Percentiles rank a stretch among this genome's conserved stretches.
Conservation (phyloP, 345 rosid species). For the Eucalyptus paniculata region DNA sequence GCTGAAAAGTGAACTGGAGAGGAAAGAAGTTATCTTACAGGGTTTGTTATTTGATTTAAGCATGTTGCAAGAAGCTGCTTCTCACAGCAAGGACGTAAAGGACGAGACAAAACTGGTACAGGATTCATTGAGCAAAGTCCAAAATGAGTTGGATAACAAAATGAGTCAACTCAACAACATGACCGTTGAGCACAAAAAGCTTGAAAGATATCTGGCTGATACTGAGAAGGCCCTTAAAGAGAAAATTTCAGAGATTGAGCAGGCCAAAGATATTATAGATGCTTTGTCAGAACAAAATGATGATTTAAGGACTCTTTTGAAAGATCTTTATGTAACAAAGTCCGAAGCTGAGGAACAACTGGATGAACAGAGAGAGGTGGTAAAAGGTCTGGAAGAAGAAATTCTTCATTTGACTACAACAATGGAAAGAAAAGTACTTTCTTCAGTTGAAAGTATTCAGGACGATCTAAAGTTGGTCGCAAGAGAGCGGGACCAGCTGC, state of each 20-base stretch:
- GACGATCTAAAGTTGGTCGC: constrained; percentile 33
- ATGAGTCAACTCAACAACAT: constrained; percentile 48
- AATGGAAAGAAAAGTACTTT: constrained; percentile 27
- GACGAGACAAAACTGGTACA: constrained; percentile 59
- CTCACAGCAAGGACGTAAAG: constrained; percentile 48
- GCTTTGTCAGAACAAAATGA: constrained; percentile 51
- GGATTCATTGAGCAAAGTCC: constrained; percentile 32
- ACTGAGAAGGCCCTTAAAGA: constrained; percentile 37
- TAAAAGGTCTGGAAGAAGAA: constrained; percentile 69
- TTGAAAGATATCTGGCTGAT: constrained; percentile 36
- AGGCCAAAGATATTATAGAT: constrained; percentile 43
- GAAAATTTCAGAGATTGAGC: constrained; percentile 38
- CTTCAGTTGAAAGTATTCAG: constrained; percentile 32
- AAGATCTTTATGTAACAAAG: constrained; percentile 52
- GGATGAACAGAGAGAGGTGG: constrained; percentile 63
- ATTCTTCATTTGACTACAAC: constrained; percentile 47
- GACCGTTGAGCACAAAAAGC: constrained; percentile 30
- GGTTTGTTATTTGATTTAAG: constrained; percentile 88
- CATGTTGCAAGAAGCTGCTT: constrained; percentile 85
- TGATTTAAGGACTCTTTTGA: constrained; percentile 48
- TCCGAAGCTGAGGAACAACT: constrained; percentile 57
- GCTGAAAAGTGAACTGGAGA: constrained; percentile 63
- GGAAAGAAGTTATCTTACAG: constrained; percentile 64
- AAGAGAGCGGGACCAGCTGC: constrained; percentile 50
- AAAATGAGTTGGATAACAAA: constrained; percentile 52